Evolutionary conservation across 164 flowering plant species (phyloP).

Genomic region (Tinospora cordifolia): DNA sequence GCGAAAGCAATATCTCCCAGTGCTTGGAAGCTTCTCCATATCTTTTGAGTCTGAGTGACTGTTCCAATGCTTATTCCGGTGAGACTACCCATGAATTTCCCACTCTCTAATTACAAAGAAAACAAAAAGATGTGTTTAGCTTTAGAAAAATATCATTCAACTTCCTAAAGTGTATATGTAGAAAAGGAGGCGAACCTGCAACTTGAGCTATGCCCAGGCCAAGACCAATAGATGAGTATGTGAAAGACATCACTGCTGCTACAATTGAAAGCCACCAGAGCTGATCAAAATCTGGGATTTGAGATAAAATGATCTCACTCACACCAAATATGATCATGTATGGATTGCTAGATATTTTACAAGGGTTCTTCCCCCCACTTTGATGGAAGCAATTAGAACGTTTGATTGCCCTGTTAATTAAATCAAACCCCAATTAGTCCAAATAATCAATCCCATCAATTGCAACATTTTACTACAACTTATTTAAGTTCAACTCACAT

Average conservation of each 20-base stretch:
- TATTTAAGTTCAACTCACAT: constrained; percentile 12
- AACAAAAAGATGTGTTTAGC: neutral
- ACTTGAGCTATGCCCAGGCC: constrained; percentile 16
- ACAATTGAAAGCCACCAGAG: constrained; percentile 14
- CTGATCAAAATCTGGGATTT: constrained; percentile 17
- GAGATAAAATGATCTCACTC: constrained; percentile 10
- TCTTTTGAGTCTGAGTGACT: constrained; percentile 13
- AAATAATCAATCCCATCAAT: neutral
- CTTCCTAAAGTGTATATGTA: neutral
- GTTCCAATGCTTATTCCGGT: constrained; percentile 16
- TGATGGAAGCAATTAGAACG: constrained; percentile 14
- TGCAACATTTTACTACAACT: no score
- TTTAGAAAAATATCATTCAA: neutral
- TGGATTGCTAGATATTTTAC: constrained; percentile 8
- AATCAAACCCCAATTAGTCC: neutral
- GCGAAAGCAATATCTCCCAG: constrained; percentile 17
- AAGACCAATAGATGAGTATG: constrained; percentile 10
- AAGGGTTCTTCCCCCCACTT: constrained; percentile 5
- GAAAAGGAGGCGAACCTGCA: constrained; percentile 6
- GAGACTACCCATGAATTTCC: constrained; percentile 8
- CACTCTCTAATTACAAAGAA: constrained; percentile 2
- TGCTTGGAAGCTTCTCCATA: constrained; percentile 19
- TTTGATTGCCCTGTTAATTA: constrained; percentile 13
- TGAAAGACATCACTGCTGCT: constrained; percentile 11
- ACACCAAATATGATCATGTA: constrained; percentile 18